Evolutionary conservation across 208 protist species (phyloP).

Genomic region (Leishmania arabica): DNA sequence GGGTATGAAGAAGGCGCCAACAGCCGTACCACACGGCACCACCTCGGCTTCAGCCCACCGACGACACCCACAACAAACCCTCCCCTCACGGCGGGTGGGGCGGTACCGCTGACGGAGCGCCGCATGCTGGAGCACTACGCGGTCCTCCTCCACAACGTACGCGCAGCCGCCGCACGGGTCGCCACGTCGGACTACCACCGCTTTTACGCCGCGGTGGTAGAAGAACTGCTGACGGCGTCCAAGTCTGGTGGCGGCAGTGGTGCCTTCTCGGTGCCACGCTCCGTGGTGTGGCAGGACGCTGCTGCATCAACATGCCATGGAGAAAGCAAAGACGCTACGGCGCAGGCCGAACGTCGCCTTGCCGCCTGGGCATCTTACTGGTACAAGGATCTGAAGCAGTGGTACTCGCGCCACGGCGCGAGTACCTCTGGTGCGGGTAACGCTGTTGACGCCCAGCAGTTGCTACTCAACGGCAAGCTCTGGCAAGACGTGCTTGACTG

Average conservation of each 20-base stretch:
- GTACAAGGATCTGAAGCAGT: neutral
- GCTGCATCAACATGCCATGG: neutral
- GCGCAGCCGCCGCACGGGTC: slow-evolving; percentile 7
- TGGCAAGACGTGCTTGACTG: neutral
- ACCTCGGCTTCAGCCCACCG: neutral
- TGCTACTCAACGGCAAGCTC: neutral
- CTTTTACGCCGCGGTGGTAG: slow-evolving; percentile 1
- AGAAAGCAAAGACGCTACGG: slow-evolving; percentile 1
- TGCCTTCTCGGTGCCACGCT: neutral
- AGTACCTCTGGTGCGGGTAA: neutral
- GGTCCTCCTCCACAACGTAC: slow-evolving; percentile 15
- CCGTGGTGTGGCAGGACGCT: slow-evolving; percentile 9
- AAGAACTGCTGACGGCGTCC: neutral
- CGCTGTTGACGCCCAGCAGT: neutral
- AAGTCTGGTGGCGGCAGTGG: neutral
- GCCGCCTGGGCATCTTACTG: slow-evolving; percentile 9
- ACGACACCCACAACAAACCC: neutral
- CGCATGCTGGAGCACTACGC: slow-evolving; percentile 25
- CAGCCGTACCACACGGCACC: neutral
- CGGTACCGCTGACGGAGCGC: slow-evolving; percentile 12
- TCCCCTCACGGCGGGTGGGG: neutral
- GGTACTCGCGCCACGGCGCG: neutral
- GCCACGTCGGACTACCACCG: slow-evolving; percentile 12
- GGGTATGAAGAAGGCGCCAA: neutral
- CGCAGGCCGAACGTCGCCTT: slow-evolving; percentile 16